phyloP scores from a whole-genome alignment of 2,329 filamentous ascomycete genomes.

The Coniochaeta prunicola region DNA sequence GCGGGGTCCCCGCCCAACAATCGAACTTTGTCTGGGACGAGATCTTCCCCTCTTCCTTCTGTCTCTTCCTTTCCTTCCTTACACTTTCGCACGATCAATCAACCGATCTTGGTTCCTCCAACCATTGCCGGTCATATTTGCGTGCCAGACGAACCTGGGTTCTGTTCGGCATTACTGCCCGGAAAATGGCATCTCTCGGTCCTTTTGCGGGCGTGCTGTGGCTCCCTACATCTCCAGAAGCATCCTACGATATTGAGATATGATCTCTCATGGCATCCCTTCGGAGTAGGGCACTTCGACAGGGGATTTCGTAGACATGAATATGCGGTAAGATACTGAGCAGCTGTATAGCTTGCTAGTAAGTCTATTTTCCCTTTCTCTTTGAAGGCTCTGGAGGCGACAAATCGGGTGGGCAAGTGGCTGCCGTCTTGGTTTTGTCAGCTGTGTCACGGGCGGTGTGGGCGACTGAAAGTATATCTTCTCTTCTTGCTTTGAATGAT shows the following conservation, averaged over 20 bases:
- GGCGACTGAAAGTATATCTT: no score
- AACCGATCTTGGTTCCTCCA: constrained; percentile 41
- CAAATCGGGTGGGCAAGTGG: background rate
- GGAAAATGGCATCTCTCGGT: background rate
- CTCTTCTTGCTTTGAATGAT: background rate
- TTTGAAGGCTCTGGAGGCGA: background rate
- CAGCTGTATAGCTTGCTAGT: background rate
- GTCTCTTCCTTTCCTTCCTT: constrained; percentile 17
- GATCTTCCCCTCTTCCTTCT: constrained; percentile 4
- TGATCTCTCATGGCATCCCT: background rate
- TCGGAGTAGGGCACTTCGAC: no score
- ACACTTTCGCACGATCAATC: constrained; percentile 56
- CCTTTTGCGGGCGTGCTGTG: background rate
- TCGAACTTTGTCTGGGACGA: no score
- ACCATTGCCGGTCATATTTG: constrained; percentile 55
- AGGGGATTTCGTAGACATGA: background rate
- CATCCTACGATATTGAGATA: background rate
- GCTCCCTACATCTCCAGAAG: background rate
- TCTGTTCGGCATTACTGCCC: constrained; percentile 4
- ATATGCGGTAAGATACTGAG: background rate
- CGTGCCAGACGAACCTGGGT: constrained; percentile 42
- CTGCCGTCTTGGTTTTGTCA: background rate
- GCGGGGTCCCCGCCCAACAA: background rate
- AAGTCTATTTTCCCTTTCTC: background rate
- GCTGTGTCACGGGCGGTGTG: no score